Evolutionary conservation across 148 eudicot species (phyloP).

Genomic region (Hydrangea macrophylla): DNA sequence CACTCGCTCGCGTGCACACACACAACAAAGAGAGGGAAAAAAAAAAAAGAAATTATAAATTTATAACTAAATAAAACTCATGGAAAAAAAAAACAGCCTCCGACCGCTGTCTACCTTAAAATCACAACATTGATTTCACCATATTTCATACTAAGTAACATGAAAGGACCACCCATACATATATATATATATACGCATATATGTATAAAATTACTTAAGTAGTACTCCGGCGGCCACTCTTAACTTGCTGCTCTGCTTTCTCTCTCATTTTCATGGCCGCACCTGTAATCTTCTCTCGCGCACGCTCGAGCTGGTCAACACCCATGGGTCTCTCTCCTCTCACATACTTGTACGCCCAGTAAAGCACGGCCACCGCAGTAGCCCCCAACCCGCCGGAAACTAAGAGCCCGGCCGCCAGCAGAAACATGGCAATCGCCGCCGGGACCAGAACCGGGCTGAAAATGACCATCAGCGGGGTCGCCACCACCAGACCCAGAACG

Average conservation of each 20-base stretch:
- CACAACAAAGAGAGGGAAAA: no score
- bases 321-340: conserved; percentile 38
- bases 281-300: conserved; percentile 21
- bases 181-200: no score
- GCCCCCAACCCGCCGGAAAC: conserved; percentile 37
- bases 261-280: conserved; percentile 31
- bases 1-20: no score
- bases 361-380: conserved; percentile 22
- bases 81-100: no score
- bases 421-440: conserved; percentile 22
- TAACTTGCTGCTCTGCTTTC: conserved; percentile 34
- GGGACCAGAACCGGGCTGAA: conserved; percentile 50
- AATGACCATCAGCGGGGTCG: conserved; percentile 34
- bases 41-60: no score
- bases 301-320: conserved; percentile 31
- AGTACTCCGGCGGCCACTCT: no score
- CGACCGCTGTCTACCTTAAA: no score
- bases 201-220: no score
- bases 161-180: no score
- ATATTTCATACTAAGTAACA: no score
- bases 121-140: no score
- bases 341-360: conserved; percentile 39
- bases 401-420: conserved; percentile 28
- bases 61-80: no score
- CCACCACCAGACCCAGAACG: conserved; percentile 33